A percentile compares a stretch with the other conserved stretches of the same genome.
Conservation (phyloP, 2,329 filamentous ascomycete genomes). For the Fonsecaea erecta region DNA sequence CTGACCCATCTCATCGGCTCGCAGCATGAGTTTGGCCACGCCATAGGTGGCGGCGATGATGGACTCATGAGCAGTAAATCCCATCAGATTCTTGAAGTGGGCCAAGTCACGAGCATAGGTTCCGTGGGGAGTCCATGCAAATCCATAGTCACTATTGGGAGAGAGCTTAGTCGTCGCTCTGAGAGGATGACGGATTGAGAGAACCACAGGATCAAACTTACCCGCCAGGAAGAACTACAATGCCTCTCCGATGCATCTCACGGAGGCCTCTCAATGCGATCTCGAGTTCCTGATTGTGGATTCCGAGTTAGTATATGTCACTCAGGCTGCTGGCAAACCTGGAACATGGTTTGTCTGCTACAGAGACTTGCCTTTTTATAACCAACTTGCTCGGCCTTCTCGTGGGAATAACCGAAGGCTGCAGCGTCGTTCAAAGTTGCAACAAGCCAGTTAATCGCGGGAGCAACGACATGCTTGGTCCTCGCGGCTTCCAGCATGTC, state of each 20-base stretch:
- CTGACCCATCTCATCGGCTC: constrained; percentile 48
- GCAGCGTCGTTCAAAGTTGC: constrained; percentile 47
- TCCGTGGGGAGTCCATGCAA: constrained; percentile 56
- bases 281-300: constrained; percentile 44
- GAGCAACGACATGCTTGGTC: constrained; percentile 48
- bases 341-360: background rate
- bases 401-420: constrained; percentile 50
- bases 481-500: constrained; percentile 46
- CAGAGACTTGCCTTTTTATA: constrained; percentile 41
- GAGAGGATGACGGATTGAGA: background rate
- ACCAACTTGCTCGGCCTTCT: constrained; percentile 52
- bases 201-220: constrained; percentile 8
- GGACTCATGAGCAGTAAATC: constrained; percentile 52
- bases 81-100: constrained; percentile 53
- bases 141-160: constrained; percentile 49
- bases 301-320: background rate
- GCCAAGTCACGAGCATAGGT: constrained; percentile 55
- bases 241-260: constrained; percentile 54
- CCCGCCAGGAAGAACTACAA: constrained; percentile 52
- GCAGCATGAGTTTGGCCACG: constrained; percentile 51
- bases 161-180: background rate
- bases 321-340: background rate
- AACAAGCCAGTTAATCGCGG: constrained; percentile 52
- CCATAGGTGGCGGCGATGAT: constrained; percentile 52
- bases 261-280: constrained; percentile 46